Conservation (phyloP, 768 basidiomycete genomes). For the Suillus variegatus region DNA sequence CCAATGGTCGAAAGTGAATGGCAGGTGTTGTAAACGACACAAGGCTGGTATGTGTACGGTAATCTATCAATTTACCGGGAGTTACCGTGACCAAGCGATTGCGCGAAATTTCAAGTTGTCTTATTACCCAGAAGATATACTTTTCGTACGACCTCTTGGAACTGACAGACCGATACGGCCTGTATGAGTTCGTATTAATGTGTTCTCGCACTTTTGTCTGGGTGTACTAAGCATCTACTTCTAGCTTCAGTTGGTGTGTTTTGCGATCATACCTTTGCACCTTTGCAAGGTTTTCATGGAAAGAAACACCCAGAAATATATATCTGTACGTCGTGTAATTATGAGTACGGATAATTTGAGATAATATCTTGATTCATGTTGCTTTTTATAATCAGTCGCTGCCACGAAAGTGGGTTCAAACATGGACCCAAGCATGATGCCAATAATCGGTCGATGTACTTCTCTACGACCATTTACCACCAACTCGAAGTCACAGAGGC, state of each 20-base stretch:
- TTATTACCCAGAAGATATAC: too few relatives aligned
- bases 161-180: neutral
- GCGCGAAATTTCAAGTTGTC: too few relatives aligned
- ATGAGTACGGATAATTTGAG: neutral
- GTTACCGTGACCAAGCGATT: too few relatives aligned
- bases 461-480: neutral
- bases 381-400: neutral
- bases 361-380: neutral
- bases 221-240: neutral
- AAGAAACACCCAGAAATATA: neutral
- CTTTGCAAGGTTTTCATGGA: neutral
- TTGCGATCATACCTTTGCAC: neutral
- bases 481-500: neutral
- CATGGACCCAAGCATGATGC: neutral
- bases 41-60: neutral
- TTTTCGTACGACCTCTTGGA: neutral
- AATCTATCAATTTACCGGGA: neutral
- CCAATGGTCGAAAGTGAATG: neutral
- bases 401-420: neutral
- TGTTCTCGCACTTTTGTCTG: neutral
- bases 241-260: neutral
- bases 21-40: neutral
- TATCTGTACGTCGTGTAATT: neutral
- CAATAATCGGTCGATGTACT: neutral
- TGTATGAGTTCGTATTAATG: neutral